These are phyloP conservation scores for Ceratocystis destructans DNA, from an alignment of 2,329 filamentous ascomycete genomes.

Conservation along the genomic window DNA sequence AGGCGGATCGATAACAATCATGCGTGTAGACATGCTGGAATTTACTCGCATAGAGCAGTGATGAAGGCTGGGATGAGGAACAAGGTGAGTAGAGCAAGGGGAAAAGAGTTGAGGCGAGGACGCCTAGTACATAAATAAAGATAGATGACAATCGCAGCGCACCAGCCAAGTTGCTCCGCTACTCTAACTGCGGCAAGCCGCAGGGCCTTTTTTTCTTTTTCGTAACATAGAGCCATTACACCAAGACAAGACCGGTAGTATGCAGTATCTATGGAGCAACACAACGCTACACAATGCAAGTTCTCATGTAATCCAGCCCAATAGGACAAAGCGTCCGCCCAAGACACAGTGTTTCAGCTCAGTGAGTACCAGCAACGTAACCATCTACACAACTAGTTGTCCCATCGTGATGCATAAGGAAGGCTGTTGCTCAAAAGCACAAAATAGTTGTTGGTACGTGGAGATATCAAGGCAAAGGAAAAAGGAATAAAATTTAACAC, in stretches of 20 bases:
- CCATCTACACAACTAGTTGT: too few relatives aligned
- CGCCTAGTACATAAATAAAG: not conserved
- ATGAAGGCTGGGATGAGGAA: too few relatives aligned
- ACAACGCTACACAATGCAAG: too few relatives aligned
- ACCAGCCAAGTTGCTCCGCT: not conserved
- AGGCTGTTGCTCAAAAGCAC: not conserved
- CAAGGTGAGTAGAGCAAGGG: not conserved
- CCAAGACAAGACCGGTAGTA: too few relatives aligned
- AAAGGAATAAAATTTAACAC: not conserved
- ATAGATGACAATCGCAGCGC: not conserved
- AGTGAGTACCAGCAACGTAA: too few relatives aligned
- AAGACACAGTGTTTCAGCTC: too few relatives aligned
- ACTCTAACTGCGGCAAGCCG: not conserved
- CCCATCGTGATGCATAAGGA: too few relatives aligned
- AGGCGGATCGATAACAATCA: not conserved
- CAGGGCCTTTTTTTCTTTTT: not conserved
- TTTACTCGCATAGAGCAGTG: too few relatives aligned
- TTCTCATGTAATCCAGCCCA: too few relatives aligned
- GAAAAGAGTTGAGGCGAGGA: not conserved
- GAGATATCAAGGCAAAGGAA: not conserved
- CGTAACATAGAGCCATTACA: too few relatives aligned
- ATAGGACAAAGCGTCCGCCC: too few relatives aligned
- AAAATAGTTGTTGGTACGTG: not conserved
- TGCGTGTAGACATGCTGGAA: not conserved
- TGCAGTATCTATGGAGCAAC: too few relatives aligned